Evolutionary conservation across 139 green algal species (phyloP).

Genomic region (Micromonas pusilla): DNA sequence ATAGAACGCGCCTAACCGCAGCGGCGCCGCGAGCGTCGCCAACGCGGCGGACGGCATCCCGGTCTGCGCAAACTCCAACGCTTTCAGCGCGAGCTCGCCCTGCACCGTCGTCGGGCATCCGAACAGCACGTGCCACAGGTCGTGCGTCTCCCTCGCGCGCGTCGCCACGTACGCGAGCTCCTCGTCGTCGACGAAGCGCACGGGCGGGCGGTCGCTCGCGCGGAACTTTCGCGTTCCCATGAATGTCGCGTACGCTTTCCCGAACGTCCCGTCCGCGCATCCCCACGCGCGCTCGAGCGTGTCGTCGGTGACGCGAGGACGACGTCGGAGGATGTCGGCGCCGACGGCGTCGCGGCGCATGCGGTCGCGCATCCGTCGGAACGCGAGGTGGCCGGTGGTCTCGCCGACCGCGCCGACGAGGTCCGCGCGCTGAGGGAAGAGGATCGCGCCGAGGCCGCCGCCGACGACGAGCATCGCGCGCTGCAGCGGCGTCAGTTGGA

Average conservation of each 20-base stretch:
- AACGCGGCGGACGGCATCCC: slow-evolving; percentile 78
- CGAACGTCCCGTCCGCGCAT: slow-evolving; percentile 61
- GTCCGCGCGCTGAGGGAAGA: slow-evolving; percentile 47
- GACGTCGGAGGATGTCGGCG: slow-evolving; percentile 57
- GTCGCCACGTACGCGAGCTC: neutral
- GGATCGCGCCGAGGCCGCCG: neutral
- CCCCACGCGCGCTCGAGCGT: slow-evolving; percentile 36
- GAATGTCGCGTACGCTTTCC: slow-evolving; percentile 73
- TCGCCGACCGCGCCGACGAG: slow-evolving; percentile 51
- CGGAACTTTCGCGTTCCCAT: slow-evolving; percentile 73
- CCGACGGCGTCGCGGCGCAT: slow-evolving; percentile 59
- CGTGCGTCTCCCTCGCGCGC: slow-evolving; percentile 37
- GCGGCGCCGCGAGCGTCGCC: slow-evolving; percentile 56
- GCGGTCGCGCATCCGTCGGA: slow-evolving; percentile 49
- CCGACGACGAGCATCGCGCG: neutral
- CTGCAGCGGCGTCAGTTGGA: neutral
- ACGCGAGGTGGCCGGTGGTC: slow-evolving; percentile 25
- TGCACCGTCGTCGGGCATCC: slow-evolving; percentile 80
- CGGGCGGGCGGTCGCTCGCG: slow-evolving; percentile 59
- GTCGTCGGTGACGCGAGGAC: slow-evolving; percentile 48
- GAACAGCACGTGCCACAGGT: slow-evolving; percentile 86
- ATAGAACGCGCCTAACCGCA: neutral
- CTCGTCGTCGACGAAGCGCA: slow-evolving; percentile 17
- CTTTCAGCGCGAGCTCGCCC: slow-evolving; percentile 87
- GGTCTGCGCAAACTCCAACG: slow-evolving; percentile 86